Conservation (phyloP, 129 eudicot species). For the Glebionis coronaria region DNA sequence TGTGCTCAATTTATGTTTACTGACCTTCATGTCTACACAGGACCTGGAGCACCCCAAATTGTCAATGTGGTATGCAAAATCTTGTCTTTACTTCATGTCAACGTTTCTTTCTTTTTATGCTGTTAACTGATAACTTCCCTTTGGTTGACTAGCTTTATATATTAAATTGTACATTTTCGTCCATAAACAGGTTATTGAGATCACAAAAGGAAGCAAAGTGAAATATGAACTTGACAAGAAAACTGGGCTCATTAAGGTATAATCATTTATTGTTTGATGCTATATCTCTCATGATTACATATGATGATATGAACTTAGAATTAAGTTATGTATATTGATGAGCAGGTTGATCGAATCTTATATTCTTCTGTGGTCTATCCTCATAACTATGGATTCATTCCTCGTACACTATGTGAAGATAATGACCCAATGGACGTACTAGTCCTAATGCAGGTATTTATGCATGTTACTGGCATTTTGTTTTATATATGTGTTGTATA, state of each 20-base stretch:
- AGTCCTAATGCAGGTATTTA: constrained; percentile 75
- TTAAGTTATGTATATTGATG: neutral
- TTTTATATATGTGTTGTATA: neutral
- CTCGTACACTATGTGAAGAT: constrained; percentile 87
- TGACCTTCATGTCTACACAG: constrained; percentile 34
- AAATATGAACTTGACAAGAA: constrained; percentile 84
- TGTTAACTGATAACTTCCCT: neutral
- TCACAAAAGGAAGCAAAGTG: constrained; percentile 80
- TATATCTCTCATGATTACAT: neutral
- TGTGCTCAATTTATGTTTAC: neutral
- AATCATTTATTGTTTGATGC: neutral
- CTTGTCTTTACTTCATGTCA: neutral
- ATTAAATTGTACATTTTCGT: neutral
- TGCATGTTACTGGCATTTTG: neutral
- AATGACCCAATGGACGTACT: constrained; percentile 82
- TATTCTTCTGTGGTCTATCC: constrained; percentile 88
- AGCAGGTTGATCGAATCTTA: constrained; percentile 73
- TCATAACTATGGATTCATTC: constrained; percentile 78
- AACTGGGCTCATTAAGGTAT: constrained; percentile 71
- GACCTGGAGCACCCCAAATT: constrained; percentile 68
- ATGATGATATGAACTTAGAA: constrained; percentile 4
- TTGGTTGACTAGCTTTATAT: neutral
- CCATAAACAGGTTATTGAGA: constrained; percentile 58
- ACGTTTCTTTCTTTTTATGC: neutral
- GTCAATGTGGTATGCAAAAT: constrained; percentile 53